Base-by-base conservation (phyloP, 148 eudicot genomes). In the Silene latifolia region DNA sequence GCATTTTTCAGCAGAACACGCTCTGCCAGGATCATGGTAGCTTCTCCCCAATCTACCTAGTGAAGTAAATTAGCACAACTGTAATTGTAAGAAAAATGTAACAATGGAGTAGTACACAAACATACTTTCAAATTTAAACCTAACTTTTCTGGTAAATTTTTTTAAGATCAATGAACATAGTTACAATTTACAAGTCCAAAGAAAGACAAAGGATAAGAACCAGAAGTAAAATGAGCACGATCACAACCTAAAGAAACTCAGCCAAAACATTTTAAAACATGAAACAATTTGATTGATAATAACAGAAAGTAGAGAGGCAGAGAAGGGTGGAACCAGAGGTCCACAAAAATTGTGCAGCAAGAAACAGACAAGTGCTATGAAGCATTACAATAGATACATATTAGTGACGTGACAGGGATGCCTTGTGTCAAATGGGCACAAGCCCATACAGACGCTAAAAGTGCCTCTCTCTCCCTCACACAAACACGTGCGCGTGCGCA, bases 21-120 rank as follows among this genome's bases (percentile, higher is more conserved):
- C 75, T 90, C 96, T 66, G 96, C 96, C 79, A 87, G 87, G 72
- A 90, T 83, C 96, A 90, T 90, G 87, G 79, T 88, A 71, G 96
- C 85, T 84, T 74, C 92, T 80, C 96, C 96, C 96, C 96, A 90
- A 76, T 90, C 92, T 83, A 90, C 88, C 96, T 90, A 85, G 75
- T 73, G 75, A 82, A 53, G 44, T 25, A 77, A 72, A 27, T 20
- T 42, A 72, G 23, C 12, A 42, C 51, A 75, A 29, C 9, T 23
- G 13, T 42, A 35, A 67, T 3, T 39, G 24, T 74, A 67, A 75
- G 71, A 74, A n/a, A 58, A 8, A 66, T 5, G 51, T n/a, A 3
- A 64, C 51, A 47, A 29, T 25, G 25, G 5, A 47, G 61, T 65
- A 27, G 44, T 54, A 24, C 19, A n/a, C 27, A 67, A 67, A 11